Evolutionary conservation across 1,139 yeast genomes (phyloP), one percentile per base, ranked within the genome.

Genomic region (Pichia kudriavzevii): DNA sequence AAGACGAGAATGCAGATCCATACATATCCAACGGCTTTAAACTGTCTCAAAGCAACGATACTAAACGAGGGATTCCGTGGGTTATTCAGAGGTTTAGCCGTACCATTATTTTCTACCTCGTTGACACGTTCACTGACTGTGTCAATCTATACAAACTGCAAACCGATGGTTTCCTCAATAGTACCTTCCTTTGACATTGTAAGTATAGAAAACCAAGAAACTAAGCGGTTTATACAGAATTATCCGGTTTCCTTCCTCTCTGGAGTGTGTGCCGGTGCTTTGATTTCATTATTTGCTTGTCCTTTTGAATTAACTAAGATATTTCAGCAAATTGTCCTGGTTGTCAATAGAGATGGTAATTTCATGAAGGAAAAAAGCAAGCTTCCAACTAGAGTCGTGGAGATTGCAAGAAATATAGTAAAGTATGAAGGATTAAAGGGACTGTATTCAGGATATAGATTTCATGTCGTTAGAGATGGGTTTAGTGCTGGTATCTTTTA

Each of bases 1-100:
- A 85, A 85, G 55, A 83, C 94, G 0, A 61, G 95, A 44, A 77
- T 82, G 74, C 95, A 85, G 55, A 80, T 94, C 0, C 81, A 82
- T 55, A 67, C 69, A 31, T 83, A 74, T 57, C 61, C 62, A 10
- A 67, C 74, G 30, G 69, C 79, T 30, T 57, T 66, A 43, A 76
- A 75, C 39, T 84, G 94, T 52, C 61, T 79, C 12, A 53, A 53
- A 22, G 63, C 67, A 34, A 80, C 94, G 0, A 63, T 75, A 28
- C 49, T 53, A 9, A 59, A 63, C 7, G 95, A 82, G 50, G 94
- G 95, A 0, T 28, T 77, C 4, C 46, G 60, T 12, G 94, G 94
- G 5, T 73, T 85, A 43, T 85, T 75, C 54, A 60, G 94, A 43
- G 95, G 94, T 4, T 66, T 81, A 15, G 62, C 72, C 50, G 87